Conservation (phyloP, 139 green algal genomes). For the Spirogloea muscicola region DNA sequence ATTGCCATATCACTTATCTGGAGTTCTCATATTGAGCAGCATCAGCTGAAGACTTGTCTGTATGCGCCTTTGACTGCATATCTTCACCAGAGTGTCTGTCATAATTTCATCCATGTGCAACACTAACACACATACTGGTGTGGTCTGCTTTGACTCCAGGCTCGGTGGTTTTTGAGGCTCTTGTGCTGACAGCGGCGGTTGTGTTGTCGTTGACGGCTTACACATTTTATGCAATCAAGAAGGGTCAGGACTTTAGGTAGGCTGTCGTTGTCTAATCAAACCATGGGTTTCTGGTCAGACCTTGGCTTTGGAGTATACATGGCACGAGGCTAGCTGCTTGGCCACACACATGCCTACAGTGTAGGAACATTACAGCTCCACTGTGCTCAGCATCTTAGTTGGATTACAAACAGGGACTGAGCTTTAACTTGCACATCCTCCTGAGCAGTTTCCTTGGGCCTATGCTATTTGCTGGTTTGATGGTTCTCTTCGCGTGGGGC, state of each 20-base stretch:
- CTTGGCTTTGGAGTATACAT: not conserved
- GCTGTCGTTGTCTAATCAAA: no score
- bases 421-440: no score
- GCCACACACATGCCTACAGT: not conserved
- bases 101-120: not conserved
- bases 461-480: constrained; percentile 58
- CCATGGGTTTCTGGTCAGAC: not conserved
- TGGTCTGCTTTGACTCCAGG: constrained; percentile 13
- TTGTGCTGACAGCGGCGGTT: constrained; percentile 56
- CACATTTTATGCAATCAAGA: constrained; percentile 60
- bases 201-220: constrained; percentile 59
- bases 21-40: not conserved
- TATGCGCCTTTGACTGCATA: not conserved
- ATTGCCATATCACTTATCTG: not conserved
- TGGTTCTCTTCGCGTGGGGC: constrained; percentile 50
- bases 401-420: not conserved
- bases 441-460: constrained; percentile 57
- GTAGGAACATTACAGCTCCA: not conserved
- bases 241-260: constrained; percentile 59
- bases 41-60: not conserved
- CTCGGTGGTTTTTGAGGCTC: constrained; percentile 60
- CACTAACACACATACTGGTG: not conserved
- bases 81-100: not conserved
- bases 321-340: not conserved
- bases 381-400: not conserved